These are phyloP conservation scores for Tylopilus cervinicoccineus DNA, from an alignment of 768 basidiomycete species.

Conservation along the genomic window DNA sequence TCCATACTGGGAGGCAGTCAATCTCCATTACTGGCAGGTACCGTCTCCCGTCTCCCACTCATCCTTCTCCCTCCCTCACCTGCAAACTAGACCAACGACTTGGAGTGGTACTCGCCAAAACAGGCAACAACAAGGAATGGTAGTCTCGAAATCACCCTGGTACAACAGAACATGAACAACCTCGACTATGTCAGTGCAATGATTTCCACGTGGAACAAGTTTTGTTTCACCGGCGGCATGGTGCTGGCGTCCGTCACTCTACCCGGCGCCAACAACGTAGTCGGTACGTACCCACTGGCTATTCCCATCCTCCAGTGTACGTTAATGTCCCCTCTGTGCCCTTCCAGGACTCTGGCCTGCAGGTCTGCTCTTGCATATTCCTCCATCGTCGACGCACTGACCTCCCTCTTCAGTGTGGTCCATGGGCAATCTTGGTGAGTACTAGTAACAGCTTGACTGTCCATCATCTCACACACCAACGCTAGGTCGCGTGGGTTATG, in stretches of 20 bases:
- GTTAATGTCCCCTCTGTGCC: not conserved
- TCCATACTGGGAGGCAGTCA: conserved; percentile 83
- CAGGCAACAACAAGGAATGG: conserved; percentile 74
- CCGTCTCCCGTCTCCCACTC: conserved; percentile 1
- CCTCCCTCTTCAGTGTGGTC: conserved; percentile 47
- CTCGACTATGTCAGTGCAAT: conserved; percentile 72
- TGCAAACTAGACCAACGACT: conserved; percentile 52
- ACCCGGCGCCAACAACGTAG: conserved; percentile 61
- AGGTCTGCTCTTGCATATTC: conserved; percentile 14
- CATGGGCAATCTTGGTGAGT: conserved; percentile 71
- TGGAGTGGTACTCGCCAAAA: conserved; percentile 89
- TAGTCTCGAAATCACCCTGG: conserved; percentile 70
- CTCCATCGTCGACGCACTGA: conserved; percentile 9
- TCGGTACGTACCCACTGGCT: conserved; percentile 25
- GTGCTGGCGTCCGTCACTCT: conserved; percentile 65
- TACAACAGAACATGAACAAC: conserved; percentile 59
- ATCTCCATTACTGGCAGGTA: conserved; percentile 77
- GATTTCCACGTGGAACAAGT: conserved; percentile 79
- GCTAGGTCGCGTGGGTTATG: conserved; percentile 79
- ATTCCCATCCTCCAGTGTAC: not conserved
- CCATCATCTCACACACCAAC: not conserved
- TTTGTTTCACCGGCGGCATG: conserved; percentile 90
- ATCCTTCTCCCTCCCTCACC: conserved; percentile 1
- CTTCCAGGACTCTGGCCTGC: conserved; percentile 70
- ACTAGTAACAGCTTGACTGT: not conserved